Percentiles rank a stretch among this genome's conserved stretches.
Conservation (phyloP, 2,329 filamentous ascomycete species). For the Chaetomium strumarium region DNA sequence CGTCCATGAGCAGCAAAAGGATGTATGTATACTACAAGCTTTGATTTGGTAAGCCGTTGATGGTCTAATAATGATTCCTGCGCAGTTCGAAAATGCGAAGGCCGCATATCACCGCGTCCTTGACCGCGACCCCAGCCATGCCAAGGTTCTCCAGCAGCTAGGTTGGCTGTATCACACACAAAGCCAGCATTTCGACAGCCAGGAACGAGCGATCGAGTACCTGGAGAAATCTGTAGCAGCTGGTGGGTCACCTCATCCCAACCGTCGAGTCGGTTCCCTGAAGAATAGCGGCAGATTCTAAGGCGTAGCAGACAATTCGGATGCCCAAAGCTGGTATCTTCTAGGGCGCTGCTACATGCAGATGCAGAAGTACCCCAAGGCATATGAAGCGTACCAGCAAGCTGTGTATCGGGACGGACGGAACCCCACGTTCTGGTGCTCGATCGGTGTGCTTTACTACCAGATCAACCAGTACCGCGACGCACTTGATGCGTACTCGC, state of each 20-base stretch:
- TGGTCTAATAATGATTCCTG: constrained; percentile 16
- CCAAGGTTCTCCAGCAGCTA: constrained; percentile 95
- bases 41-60: not conserved
- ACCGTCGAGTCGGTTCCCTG: constrained; percentile 1
- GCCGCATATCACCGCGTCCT: constrained; percentile 86
- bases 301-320: constrained; percentile 66
- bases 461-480: constrained; percentile 99
- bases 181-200: constrained; percentile 82
- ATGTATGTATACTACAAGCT: constrained; percentile 62
- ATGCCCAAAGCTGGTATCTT: constrained; percentile 98
- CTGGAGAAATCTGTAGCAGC: constrained; percentile 93
- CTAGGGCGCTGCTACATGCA: constrained; percentile 98
- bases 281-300: constrained; percentile 16
- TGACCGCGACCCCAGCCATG: constrained; percentile 90
- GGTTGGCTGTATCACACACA: constrained; percentile 98
- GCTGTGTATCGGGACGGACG: constrained; percentile 96
- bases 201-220: constrained; percentile 95
- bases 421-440: constrained; percentile 99
- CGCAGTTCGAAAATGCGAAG: constrained; percentile 86
- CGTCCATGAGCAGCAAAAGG: constrained; percentile 97
- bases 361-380: constrained; percentile 97
- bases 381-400: constrained; percentile 97
- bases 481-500: constrained; percentile 93
- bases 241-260: constrained; percentile 50
- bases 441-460: constrained; percentile 97